Base-by-base conservation (phyloP, 257 asterid genomes). In the Salvia miltiorrhiza region DNA sequence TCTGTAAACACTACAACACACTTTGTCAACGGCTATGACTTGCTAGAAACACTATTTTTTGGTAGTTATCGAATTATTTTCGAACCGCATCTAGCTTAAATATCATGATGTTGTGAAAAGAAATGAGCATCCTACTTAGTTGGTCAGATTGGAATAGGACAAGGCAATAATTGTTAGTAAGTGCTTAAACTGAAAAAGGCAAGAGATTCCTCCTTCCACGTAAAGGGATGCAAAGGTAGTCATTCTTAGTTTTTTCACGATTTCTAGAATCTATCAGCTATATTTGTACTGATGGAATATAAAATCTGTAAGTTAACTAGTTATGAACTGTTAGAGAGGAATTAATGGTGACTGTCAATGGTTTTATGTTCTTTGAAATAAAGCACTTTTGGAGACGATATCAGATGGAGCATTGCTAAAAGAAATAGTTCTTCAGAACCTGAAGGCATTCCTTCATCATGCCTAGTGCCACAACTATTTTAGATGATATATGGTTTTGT, bases 21-120 rank as follows among this genome's bases (percentile, higher is more conserved):
- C 28, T 73, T 52, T 67, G 59, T 40, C 9, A 56, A 43, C 7
- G 12, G 50, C 19, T 28, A 23, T 45, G n/a, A 37, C 55, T 35
- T 35, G 35, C 53, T 69, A 50, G 30, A 60, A 35, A 21, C 58
- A 33, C 16, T 59, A 43, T 43, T 60, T 43, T 48, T 32, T 35
- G 47, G 50, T 69, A 47, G 69, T 63, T 63, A 53, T 70, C 35
- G 41, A n/a, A 45, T 43, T 69, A 20, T 61, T 52, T 32, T 53
- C 24, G 2, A 32, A 61, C 54, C 44, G 10, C 53, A 50, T 57
- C 16, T 71, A 44, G 57, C 43, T 66, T 24, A 45, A 53, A 45
- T 49, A 33, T 61, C 32, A 52, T 24, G 8, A 17, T 44, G 8
- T 44, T 49, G 50, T 62, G 37, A 19, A 39, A 61, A 67, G 11